Base-by-base conservation (phyloP, 225 moss, liverwort and hornwort genomes). In the Rhytidiadelphus loreus region DNA sequence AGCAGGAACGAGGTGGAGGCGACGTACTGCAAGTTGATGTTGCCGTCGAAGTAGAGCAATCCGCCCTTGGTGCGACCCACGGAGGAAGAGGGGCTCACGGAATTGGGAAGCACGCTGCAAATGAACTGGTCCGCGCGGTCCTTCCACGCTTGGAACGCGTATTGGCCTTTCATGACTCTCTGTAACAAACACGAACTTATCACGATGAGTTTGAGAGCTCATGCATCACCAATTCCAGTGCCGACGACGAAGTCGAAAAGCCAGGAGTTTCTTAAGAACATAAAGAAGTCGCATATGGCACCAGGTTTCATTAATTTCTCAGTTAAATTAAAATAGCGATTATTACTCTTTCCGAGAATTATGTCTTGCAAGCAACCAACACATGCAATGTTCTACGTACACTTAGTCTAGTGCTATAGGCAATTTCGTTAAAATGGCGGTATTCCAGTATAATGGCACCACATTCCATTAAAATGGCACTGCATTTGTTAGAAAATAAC, bases 11-110 rank as follows among this genome's bases (percentile, higher is more conserved):
- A 87, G 13, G 96, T 91, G 2, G 96, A 91, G 15, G 96, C 88
- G 48, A 96, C 97, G 61, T 96, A 97, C 85, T 97, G 97, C 77
- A 96, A 74, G 88, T 97, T 97, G 84, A 92, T 95, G 69, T 90
- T 92, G 53, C 93, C 92, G 56, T 90, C 70, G n/a, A 93, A 93
- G 66, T 72, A 95, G 37, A 98, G 62, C n/a, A 98, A 83, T 18
- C 97, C 96, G 25, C 97, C 97, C 55, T 13, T 58, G 0, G 92
- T 90, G 48, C 89, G 90, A 19, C 87, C 89, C 8, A 90, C 89
- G 25, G 90, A 87, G 12, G 89, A 88, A 5, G 90, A 68, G 5
- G 90, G 89, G 55, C 92, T 92, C 14, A 72, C 89, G 12, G 30
- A 85, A 7, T 77, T 85, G 18, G 92, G 96, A 33, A 93, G 59